A percentile compares a stretch with the other conserved stretches of the same genome.
phyloP scores from a whole-genome alignment of 495 filamentous ascomycete genomes.

The Aspergillus funiculosus region DNA sequence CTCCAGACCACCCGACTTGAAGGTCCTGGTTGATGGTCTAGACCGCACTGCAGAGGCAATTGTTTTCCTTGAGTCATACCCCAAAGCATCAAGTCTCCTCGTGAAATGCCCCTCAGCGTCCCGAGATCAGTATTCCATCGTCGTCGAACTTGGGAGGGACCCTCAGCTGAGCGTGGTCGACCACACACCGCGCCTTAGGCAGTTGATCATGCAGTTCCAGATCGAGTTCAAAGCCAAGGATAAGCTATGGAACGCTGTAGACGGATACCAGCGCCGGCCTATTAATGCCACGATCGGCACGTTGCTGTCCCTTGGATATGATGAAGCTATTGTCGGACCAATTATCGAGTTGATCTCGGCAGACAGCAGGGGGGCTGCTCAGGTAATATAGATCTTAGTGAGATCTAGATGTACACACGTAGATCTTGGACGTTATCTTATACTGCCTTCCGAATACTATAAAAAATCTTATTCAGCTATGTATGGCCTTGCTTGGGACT shows the following conservation, averaged over 20 bases:
- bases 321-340: constrained; percentile 31
- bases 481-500: too few species aligned
- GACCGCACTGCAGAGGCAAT: constrained; percentile 20
- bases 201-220: constrained; percentile 38
- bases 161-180: constrained; percentile 33
- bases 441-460: too few species aligned
- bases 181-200: constrained; percentile 19
- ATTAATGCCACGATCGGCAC: constrained; percentile 26
- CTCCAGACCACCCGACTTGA: constrained; percentile 25
- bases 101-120: constrained; percentile 4
- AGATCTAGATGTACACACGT: not conserved
- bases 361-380: constrained; percentile 29
- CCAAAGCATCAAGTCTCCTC: constrained; percentile 10
- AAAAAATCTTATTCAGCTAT: too few species aligned
- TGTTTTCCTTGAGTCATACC: constrained; percentile 19
- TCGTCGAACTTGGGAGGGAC: constrained; percentile 29
- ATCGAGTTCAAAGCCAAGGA: constrained; percentile 39
- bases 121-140: constrained; percentile 9
- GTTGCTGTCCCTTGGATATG: constrained; percentile 28
- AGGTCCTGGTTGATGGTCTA: constrained; percentile 17
- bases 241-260: constrained; percentile 31
- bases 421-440: too few species aligned
- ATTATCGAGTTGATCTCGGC: constrained; percentile 42
- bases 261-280: constrained; percentile 6
- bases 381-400: too few species aligned